phyloP scores from a whole-genome alignment of 2,329 filamentous ascomycete genomes.

The Cladobotryum protrusum region DNA sequence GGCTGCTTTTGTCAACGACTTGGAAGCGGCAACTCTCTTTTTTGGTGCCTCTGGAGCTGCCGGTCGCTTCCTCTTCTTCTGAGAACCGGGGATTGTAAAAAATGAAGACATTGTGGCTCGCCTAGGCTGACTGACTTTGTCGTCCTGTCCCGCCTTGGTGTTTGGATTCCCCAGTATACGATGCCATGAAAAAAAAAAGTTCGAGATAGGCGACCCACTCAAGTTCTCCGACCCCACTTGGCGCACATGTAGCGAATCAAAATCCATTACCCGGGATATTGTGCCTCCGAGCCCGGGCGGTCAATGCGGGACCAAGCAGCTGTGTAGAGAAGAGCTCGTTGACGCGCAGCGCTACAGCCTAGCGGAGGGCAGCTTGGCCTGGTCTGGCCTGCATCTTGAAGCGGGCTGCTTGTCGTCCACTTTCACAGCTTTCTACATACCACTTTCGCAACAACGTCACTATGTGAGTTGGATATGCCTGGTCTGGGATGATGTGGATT shows the following conservation, averaged over 20 bases:
- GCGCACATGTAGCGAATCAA: conserved; percentile 19
- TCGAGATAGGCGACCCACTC: conserved; percentile 22
- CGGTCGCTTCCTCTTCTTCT: conserved; percentile 82
- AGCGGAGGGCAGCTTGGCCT: conserved; percentile 13
- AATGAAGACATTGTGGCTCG: conserved; percentile 76
- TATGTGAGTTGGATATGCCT: conserved; percentile 8
- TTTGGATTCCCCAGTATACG: conserved; percentile 21
- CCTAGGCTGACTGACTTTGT: conserved; percentile 1
- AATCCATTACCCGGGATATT: conserved; percentile 15
- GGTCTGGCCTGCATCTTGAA: conserved; percentile 1
- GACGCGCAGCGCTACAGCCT: conserved; percentile 36
- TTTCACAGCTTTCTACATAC: conserved; percentile 16
- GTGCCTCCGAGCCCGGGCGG: conserved; percentile 30
- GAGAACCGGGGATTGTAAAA: conserved; percentile 80
- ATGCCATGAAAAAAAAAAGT: conserved; percentile 33
- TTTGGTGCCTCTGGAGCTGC: conserved; percentile 49
- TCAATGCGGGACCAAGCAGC: conserved; percentile 26
- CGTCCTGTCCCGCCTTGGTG: conserved; percentile 19
- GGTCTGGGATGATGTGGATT: not conserved
- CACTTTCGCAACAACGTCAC: conserved; percentile 9
- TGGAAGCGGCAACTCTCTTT: conserved; percentile 50
- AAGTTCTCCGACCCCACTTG: conserved; percentile 15
- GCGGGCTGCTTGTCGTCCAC: conserved; percentile 7
- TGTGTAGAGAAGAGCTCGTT: conserved; percentile 17
- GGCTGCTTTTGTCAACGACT: conserved; percentile 35